Evolutionary conservation across 179 eudicot genomes (phyloP), one percentile per base, ranked within the genome.

Genomic region (Spergularia azorica): DNA sequence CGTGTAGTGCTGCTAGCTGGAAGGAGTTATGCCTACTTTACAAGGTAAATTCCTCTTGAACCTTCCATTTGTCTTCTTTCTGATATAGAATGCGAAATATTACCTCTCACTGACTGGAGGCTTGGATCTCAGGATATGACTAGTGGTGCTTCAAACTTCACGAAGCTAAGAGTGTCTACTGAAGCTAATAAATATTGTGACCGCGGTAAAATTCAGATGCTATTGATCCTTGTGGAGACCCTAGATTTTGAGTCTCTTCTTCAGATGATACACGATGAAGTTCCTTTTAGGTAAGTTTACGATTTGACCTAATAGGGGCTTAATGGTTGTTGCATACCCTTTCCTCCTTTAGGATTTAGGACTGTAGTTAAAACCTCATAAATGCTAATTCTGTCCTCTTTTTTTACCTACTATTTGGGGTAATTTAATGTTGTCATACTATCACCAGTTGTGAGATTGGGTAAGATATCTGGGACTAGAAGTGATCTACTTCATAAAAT

Each of bases 201-300:
- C 83, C 90, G 87, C 79, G 96, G 94, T 69, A 95, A 89, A 87
- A 87, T 91, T 81, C 98, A 91, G 86, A 80, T 95, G 90, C 84
- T 95, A 67, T 85, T 95, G 82, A 87, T 95, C 73, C 96, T 95
- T 70, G 86, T 94, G 32, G 97, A 94, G 87, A 86, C 97, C 62
- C 75, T 95, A 80, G 90, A 95, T 79, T 86, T 95, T 81, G 99
- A 95, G 80, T 81, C 77, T 83, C 93, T 95, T 83, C 96, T 95
- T 63, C 99, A 91, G 73, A 89, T 91, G 96, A 80, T 91, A 79
- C 97, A 91, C 32, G 97, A 95, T 85, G 96, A 88, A 74, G 84
- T 82, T 70, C 86, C 99, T 61, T 88, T 93, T 82, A 94, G 98
- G 99, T 82, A 77, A 82, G 80, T 80, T 78, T 5, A 63, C 8